phyloP scores from a whole-genome alignment of 495 filamentous ascomycete genomes.

The Xylaria sp. region DNA sequence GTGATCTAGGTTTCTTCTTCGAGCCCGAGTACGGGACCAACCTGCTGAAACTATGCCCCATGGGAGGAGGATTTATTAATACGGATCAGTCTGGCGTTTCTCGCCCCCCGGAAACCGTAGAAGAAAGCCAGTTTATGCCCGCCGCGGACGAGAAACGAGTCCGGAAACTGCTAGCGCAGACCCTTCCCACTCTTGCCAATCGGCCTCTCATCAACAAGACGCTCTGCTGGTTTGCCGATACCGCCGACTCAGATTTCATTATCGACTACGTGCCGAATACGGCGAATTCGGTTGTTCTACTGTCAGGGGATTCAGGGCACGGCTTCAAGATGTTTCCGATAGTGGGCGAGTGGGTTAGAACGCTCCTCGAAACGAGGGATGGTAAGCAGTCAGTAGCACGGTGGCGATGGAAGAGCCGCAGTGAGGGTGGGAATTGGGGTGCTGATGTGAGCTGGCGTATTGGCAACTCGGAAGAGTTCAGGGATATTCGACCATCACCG shows the following conservation, averaged over 20 bases:
- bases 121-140: conserved; percentile 51
- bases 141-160: conserved; percentile 55
- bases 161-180: conserved; percentile 54
- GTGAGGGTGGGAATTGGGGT: conserved; percentile 32
- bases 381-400: conserved; percentile 31
- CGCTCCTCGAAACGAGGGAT: conserved; percentile 29
- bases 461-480: conserved; percentile 34
- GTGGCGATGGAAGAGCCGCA: conserved; percentile 38
- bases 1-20: conserved; percentile 67
- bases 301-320: conserved; percentile 61
- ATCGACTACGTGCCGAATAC: conserved; percentile 61
- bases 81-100: conserved; percentile 30
- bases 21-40: conserved; percentile 62
- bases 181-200: conserved; percentile 56
- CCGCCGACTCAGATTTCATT: conserved; percentile 61
- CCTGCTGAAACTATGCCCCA: conserved; percentile 61
- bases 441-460: conserved; percentile 34
- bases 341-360: conserved; percentile 56
- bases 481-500: conserved; percentile 14
- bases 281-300: conserved; percentile 49
- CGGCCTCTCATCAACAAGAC: conserved; percentile 55
- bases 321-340: conserved; percentile 66
- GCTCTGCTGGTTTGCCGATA: conserved; percentile 66
- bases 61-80: conserved; percentile 62
- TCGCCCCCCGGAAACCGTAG: conserved; percentile 36